Conservation (phyloP, 176 grass and related monocot species). For the Panicum miliaceum region DNA sequence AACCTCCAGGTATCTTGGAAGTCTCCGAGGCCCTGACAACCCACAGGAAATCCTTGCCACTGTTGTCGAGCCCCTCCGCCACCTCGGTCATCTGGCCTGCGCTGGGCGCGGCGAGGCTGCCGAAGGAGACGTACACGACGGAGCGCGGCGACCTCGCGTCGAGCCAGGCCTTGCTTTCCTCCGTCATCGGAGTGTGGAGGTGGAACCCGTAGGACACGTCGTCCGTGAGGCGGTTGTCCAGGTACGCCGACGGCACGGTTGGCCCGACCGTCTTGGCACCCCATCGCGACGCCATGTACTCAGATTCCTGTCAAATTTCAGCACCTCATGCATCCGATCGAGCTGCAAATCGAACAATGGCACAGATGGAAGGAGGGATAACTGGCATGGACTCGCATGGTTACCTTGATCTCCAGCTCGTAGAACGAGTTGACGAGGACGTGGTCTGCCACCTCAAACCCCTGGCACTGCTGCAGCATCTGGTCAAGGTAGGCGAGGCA, state of each 20-base stretch:
- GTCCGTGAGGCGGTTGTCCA: constrained; percentile 35
- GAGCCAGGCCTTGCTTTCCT: constrained; percentile 37
- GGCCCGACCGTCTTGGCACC: constrained; percentile 29
- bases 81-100: constrained; percentile 48
- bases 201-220: constrained; percentile 53
- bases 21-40: constrained; percentile 50
- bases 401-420: constrained; percentile 67
- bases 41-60: constrained; percentile 62
- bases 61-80: constrained; percentile 35
- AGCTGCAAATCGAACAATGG: not conserved
- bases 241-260: constrained; percentile 47
- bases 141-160: constrained; percentile 7
- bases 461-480: constrained; percentile 56
- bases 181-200: constrained; percentile 14
- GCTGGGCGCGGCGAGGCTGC: constrained; percentile 48
- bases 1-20: constrained; percentile 35
- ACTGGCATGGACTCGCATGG: not conserved
- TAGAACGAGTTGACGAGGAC: constrained; percentile 77
- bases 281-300: constrained; percentile 37
- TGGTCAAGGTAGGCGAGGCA: constrained; percentile 39
- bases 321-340: not conserved
- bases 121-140: constrained; percentile 65
- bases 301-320: constrained; percentile 37
- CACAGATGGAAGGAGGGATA: not conserved
- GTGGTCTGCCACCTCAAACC: constrained; percentile 53